A percentile compares a stretch with the other conserved stretches of the same genome.
Conservation (phyloP, 2,329 filamentous ascomycete genomes). For the Pseudocercospora macadamiae region DNA sequence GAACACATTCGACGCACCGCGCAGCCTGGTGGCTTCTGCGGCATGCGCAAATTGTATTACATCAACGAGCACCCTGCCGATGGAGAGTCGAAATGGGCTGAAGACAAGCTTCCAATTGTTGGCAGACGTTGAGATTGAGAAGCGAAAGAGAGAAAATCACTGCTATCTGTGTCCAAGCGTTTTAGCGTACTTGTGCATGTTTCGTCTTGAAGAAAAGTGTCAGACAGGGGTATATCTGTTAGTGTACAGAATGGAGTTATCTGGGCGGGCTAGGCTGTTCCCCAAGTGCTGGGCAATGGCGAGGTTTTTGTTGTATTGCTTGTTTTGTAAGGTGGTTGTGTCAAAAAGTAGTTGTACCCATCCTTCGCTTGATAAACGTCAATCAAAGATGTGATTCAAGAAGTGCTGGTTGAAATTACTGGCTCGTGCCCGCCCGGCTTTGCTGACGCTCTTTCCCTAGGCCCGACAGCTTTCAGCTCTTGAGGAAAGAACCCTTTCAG, state of each 20-base stretch:
- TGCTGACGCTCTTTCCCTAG: too few relatives aligned
- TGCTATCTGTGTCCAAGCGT: background rate
- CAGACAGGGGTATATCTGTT: background rate
- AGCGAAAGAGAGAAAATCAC: background rate
- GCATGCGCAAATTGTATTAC: slow-evolving; percentile 21
- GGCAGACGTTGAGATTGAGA: background rate
- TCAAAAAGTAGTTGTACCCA: too few relatives aligned
- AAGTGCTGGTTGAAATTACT: too few relatives aligned
- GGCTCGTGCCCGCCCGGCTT: too few relatives aligned
- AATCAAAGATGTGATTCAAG: too few relatives aligned
- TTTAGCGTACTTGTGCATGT: background rate
- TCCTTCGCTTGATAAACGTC: too few relatives aligned
- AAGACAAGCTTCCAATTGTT: slow-evolving; percentile 16
- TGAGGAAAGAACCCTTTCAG: too few relatives aligned
- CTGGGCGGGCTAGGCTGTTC: background rate
- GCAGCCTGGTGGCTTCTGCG: slow-evolving; percentile 26
- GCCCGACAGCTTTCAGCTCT: too few relatives aligned
- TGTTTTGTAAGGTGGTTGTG: too few relatives aligned
- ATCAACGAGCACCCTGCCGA: slow-evolving; percentile 24
- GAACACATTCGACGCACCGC: slow-evolving; percentile 20
- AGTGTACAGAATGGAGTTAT: slow-evolving; percentile 1
- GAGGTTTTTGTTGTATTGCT: background rate
- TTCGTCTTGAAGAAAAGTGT: background rate
- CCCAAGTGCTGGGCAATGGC: slow-evolving; percentile 9
- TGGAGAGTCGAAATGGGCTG: slow-evolving; percentile 21